These are phyloP conservation scores for Corynespora cassiicola DNA, from an alignment of 2,329 filamentous ascomycete genomes.

Conservation along the genomic window DNA sequence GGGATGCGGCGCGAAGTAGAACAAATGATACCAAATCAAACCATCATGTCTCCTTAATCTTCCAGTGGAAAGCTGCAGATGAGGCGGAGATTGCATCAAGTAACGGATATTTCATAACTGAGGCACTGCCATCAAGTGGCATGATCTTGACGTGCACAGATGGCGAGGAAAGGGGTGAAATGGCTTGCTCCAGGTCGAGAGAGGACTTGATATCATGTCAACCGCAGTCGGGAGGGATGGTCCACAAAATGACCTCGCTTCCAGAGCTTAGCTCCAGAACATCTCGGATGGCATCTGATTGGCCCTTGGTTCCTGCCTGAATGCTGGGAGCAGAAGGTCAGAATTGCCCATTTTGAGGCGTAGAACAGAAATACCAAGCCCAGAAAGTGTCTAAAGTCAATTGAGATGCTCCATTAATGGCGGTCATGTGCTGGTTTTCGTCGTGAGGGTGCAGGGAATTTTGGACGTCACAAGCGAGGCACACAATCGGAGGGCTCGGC, in stretches of 20 bases:
- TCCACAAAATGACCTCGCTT: no score
- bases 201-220: no score
- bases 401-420: no score
- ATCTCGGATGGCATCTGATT: conserved; percentile 10
- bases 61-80: no score
- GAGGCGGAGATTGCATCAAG: conserved; percentile 1
- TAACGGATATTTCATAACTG: not conserved
- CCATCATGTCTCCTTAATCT: not conserved
- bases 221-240: no score
- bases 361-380: not conserved
- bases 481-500: conserved; percentile 24
- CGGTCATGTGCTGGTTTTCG: not conserved
- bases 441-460: conserved; percentile 15
- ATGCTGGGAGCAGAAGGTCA: no score
- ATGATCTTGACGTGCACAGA: not conserved
- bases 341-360: not conserved
- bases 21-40: conserved; percentile 9
- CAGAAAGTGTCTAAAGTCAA: not conserved
- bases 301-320: conserved; percentile 2
- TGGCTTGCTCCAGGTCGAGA: no score
- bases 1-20: not conserved
- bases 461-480: conserved; percentile 17
- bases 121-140: not conserved
- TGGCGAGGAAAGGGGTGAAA: not conserved
- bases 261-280: not conserved